Conservation (phyloP, 306 rosid species). For the Vigna trinervia region DNA sequence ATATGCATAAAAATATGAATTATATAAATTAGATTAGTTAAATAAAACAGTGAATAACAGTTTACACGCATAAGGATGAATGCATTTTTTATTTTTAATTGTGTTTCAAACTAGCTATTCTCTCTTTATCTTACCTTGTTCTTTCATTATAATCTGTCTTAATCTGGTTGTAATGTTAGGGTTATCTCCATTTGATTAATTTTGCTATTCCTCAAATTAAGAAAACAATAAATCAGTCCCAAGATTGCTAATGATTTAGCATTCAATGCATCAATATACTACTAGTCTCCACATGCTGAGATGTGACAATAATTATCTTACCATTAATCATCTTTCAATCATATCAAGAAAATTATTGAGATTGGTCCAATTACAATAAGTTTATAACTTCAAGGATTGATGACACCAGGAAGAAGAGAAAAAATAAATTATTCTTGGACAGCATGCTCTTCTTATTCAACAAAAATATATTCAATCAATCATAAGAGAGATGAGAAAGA, state of each 20-base stretch:
- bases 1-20: no score
- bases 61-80: no score
- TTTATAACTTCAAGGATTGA: slow-evolving; percentile 6
- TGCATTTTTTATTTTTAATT: no score
- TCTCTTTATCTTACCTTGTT: no score
- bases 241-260: slow-evolving; percentile 32
- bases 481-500: neutral
- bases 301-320: slow-evolving; percentile 33
- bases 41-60: no score
- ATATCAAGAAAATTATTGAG: slow-evolving; percentile 21
- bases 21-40: no score
- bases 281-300: slow-evolving; percentile 1
- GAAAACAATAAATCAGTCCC: neutral
- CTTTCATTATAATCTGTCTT: neutral
- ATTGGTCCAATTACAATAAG: slow-evolving; percentile 5
- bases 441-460: neutral
- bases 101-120: neutral
- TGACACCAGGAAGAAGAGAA: neutral
- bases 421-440: neutral
- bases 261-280: slow-evolving; percentile 40
- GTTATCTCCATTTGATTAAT: slow-evolving; percentile 30
- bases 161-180: slow-evolving; percentile 33
- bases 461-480: neutral
- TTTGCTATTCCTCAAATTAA: slow-evolving; percentile 15
- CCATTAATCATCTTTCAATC: slow-evolving; percentile 17